Conservation (phyloP, 148 eudicot species). For the Rhododendron griersonianum region DNA sequence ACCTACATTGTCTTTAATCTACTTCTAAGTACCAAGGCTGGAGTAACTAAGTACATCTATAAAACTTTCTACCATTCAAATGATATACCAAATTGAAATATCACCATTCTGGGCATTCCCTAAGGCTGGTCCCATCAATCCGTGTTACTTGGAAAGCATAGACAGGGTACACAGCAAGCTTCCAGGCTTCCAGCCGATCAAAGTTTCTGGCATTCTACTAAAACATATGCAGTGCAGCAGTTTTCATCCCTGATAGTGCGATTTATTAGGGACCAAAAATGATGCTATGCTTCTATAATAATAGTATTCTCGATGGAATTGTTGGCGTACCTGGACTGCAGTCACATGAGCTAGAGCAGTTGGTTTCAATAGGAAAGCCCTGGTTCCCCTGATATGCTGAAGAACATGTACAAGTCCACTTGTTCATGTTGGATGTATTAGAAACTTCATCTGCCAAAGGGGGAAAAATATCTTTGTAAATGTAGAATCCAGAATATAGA, state of each 20-base stretch:
- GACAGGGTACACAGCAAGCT: background rate
- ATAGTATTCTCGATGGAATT: background rate
- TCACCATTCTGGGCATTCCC: background rate
- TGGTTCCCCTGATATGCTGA: constrained; percentile 35
- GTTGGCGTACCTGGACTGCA: constrained; percentile 60
- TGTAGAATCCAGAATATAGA: background rate
- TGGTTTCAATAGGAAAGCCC: constrained; percentile 30
- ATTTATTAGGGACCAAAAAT: background rate
- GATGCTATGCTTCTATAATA: background rate
- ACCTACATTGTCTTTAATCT: background rate
- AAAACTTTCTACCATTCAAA: background rate
- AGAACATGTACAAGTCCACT: constrained; percentile 73
- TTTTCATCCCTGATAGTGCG: background rate
- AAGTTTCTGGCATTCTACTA: background rate
- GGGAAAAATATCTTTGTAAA: background rate
- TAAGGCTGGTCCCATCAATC: background rate
- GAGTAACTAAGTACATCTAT: background rate
- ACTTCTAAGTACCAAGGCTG: background rate
- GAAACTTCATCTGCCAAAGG: constrained; percentile 43
- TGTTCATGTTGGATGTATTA: constrained; percentile 32
- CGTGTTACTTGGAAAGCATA: background rate
- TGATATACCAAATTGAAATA: background rate
- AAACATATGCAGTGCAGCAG: background rate
- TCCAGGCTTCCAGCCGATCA: background rate
- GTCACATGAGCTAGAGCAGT: constrained; percentile 72